Evolutionary conservation across 805 yeast species (phyloP), one percentile per base, ranked within the genome.

Genomic region (Candida montana): DNA sequence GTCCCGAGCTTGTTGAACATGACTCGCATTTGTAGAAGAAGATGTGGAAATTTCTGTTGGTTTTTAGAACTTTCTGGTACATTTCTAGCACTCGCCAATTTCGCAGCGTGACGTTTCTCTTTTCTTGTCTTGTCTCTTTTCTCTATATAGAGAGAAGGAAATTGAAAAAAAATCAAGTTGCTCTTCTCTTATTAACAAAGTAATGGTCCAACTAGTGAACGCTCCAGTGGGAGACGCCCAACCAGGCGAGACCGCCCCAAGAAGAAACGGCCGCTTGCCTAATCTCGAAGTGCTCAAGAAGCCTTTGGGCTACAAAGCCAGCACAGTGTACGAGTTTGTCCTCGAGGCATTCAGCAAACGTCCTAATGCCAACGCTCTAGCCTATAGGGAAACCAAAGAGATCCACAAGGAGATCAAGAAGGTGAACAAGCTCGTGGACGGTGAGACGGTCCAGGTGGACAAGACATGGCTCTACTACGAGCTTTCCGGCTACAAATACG

Each of bases 391-490:
- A 44, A 65, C 84, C 45, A 53, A 74, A 36, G 91, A 88, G 41
- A 61, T 85, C 40, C 91, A 88, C 64, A 75, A 67, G 41, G 97
- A 93, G 61, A 73, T 68, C 39, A 89, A 86, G 65, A 71, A 68
- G 55, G 74, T 93, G 45, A 79, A 77, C 47, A 90, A 88, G 68
- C 58, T 75, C 39, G 68, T 93, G 36, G 84, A 90, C 53, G 98
- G 97, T 45, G 74, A 83, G 59, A 77, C 77, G 42, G 67, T 64
- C 23, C 69, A 77, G 51, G 82, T 83, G 37, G 88, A 84, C 57
- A 93, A 93, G 68, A 81, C 81, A 40, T 93, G 99, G 99, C 65
- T 73, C 41, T 91, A 69, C 64, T 93, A 75, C 61, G 96, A 93
- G 65, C 67, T 83, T 57, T 73, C 87, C 8, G 75, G 77, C 34